Conservation (phyloP, 1,139 yeast species). For the Scheffersomyces illinoinensis region DNA sequence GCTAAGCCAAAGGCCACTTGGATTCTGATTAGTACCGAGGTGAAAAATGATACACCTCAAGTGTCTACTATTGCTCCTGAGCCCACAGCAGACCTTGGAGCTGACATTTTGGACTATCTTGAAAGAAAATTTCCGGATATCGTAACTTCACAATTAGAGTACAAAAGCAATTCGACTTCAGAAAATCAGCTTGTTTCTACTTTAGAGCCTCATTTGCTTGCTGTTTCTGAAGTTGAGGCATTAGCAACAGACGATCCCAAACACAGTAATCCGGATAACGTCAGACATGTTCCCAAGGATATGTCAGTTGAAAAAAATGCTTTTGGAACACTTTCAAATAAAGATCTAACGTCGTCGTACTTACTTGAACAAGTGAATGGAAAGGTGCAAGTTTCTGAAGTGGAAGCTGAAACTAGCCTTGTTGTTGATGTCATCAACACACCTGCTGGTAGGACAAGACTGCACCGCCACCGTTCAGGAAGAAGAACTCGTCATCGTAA, state of each 20-base stretch:
- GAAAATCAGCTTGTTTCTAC: background rate
- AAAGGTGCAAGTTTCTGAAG: background rate
- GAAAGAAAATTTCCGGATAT: background rate
- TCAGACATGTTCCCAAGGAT: background rate
- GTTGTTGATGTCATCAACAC: background rate
- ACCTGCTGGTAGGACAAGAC: background rate
- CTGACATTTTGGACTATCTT: background rate
- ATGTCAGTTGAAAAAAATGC: background rate
- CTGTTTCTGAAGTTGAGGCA: background rate
- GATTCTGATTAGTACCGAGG: background rate
- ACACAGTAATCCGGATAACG: background rate
- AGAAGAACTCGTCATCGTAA: background rate
- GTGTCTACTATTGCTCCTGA: background rate
- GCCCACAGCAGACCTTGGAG: background rate
- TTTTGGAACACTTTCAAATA: background rate
- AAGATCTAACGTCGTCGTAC: background rate
- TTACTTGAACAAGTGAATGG: background rate
- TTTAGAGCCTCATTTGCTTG: background rate
- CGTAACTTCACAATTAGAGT: background rate
- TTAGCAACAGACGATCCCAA: background rate
- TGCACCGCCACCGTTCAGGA: background rate
- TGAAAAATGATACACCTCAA: background rate
- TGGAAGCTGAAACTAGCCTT: background rate
- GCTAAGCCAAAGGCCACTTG: constrained; percentile 23
- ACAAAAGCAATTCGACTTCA: background rate